These are phyloP conservation scores for Syzygium aromaticum DNA, from an alignment of 345 rosid species.

Conservation along the genomic window DNA sequence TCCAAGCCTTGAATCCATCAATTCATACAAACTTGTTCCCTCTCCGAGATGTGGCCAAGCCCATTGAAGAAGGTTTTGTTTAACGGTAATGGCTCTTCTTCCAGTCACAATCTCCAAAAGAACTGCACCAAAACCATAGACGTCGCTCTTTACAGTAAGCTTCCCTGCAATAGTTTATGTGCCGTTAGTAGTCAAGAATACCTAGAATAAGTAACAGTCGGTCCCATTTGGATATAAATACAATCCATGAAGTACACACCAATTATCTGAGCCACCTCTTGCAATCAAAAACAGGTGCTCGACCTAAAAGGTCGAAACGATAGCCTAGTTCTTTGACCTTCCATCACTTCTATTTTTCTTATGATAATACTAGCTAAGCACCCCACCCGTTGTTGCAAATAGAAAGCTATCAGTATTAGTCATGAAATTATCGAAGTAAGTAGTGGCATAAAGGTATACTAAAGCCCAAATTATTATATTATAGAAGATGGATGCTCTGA, in stretches of 20 bases:
- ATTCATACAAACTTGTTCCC: slow-evolving; percentile 44
- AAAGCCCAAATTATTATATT: no score
- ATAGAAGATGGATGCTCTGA: no score
- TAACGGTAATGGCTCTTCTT: slow-evolving; percentile 21
- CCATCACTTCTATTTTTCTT: neutral
- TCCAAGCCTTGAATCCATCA: slow-evolving; percentile 78
- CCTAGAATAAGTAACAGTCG: fast-evolving
- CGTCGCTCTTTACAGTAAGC: slow-evolving; percentile 61
- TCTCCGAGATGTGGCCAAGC: slow-evolving; percentile 74
- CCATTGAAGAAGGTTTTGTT: slow-evolving; percentile 56
- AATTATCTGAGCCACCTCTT: neutral
- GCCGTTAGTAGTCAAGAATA: neutral
- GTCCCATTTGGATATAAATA: fast-evolving
- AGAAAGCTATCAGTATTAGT: no score
- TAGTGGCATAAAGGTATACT: neutral
- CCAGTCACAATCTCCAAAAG: slow-evolving; percentile 72
- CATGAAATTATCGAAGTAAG: neutral
- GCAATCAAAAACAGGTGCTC: neutral
- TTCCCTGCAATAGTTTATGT: slow-evolving; percentile 22
- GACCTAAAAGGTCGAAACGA: neutral
- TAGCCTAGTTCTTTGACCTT: neutral
- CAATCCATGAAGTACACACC: neutral
- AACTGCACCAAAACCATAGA: slow-evolving; percentile 72
- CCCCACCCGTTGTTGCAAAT: fast-evolving
- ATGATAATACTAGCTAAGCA: neutral